phyloP scores from a whole-genome alignment of 1,284 basidiomycete species.

The Tilletiopsis washingtonensis region DNA sequence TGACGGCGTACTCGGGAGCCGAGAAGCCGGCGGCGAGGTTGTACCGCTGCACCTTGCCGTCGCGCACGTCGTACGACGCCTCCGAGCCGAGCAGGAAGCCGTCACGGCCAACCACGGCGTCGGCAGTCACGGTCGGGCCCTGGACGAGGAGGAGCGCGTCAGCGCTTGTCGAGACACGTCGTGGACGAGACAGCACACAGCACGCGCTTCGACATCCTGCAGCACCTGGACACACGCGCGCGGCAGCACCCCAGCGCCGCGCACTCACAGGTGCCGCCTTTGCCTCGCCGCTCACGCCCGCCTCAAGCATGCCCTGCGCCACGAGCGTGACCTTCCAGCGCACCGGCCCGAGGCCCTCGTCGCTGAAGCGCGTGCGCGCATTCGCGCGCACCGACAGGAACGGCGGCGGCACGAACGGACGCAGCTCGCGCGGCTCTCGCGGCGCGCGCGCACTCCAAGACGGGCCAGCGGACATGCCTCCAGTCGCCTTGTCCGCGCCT shows the following conservation, averaged over 20 bases:
- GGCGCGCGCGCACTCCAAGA: too few relatives aligned
- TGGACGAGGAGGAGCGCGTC: constrained; percentile 49
- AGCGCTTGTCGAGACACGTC: too few relatives aligned
- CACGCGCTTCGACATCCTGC: background rate
- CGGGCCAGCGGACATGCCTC: too few relatives aligned
- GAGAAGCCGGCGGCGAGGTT: constrained; percentile 87
- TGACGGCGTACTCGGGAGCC: constrained; percentile 93
- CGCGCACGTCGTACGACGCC: constrained; percentile 90
- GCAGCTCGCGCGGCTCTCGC: too few relatives aligned
- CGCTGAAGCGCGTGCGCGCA: background rate
- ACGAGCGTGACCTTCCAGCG: background rate
- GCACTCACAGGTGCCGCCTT: background rate
- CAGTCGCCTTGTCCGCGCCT: too few relatives aligned
- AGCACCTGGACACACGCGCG: too few relatives aligned
- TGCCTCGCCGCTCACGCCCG: background rate
- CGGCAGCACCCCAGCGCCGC: too few relatives aligned
- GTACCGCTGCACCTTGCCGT: constrained; percentile 85
- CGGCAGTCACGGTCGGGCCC: constrained; percentile 95
- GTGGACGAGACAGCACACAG: background rate
- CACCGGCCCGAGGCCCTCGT: background rate
- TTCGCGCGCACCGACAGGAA: background rate
- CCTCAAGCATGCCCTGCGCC: background rate
- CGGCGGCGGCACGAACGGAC: background rate
- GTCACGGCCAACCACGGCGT: constrained; percentile 79
- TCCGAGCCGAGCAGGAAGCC: constrained; percentile 96